Percentiles rank a stretch among this genome's conserved stretches.
Evolutionary conservation across 1,139 yeast species (phyloP).

Genomic region (Starmera stellimalicola): DNA sequence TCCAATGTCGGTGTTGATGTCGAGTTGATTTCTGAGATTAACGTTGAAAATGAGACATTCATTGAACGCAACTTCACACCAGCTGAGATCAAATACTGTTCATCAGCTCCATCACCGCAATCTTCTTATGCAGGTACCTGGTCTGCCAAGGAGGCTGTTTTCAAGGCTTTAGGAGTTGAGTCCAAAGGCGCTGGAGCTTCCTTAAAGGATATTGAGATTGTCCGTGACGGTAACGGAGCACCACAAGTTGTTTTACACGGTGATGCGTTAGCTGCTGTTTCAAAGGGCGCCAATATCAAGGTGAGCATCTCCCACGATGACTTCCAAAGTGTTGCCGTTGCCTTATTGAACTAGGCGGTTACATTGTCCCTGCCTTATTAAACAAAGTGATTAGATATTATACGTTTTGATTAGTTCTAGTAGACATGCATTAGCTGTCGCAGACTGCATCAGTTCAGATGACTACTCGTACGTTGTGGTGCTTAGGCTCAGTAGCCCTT

Average conservation of each 20-base stretch:
- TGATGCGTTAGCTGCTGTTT: slow-evolving; percentile 66
- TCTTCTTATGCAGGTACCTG: slow-evolving; percentile 96
- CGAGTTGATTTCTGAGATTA: slow-evolving; percentile 74
- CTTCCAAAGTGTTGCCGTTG: slow-evolving; percentile 95
- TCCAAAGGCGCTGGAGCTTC: slow-evolving; percentile 95
- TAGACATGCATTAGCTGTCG: no score
- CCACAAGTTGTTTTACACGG: slow-evolving; percentile 77
- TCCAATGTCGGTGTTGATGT: slow-evolving; percentile 95
- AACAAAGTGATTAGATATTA: no score
- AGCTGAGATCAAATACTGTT: slow-evolving; percentile 72
- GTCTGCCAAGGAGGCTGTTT: slow-evolving; percentile 99
- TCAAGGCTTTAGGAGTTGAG: slow-evolving; percentile 85
- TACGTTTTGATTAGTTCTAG: no score
- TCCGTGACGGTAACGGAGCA: slow-evolving; percentile 67
- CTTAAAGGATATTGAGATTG: slow-evolving; percentile 80
- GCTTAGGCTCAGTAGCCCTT: no score
- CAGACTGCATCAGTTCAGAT: no score
- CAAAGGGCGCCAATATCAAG: slow-evolving; percentile 62
- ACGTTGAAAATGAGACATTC: slow-evolving; percentile 80
- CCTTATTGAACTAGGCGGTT: slow-evolving; percentile 62
- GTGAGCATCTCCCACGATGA: slow-evolving; percentile 96
- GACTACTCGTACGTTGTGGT: no score
- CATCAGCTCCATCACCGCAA: slow-evolving; percentile 61
- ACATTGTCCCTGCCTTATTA: no score
- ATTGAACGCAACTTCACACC: slow-evolving; percentile 85